Evolutionary conservation across 73 alveolate genomes (phyloP), one percentile per base, ranked within the genome.

Genomic region (Halteria grandinella): DNA sequence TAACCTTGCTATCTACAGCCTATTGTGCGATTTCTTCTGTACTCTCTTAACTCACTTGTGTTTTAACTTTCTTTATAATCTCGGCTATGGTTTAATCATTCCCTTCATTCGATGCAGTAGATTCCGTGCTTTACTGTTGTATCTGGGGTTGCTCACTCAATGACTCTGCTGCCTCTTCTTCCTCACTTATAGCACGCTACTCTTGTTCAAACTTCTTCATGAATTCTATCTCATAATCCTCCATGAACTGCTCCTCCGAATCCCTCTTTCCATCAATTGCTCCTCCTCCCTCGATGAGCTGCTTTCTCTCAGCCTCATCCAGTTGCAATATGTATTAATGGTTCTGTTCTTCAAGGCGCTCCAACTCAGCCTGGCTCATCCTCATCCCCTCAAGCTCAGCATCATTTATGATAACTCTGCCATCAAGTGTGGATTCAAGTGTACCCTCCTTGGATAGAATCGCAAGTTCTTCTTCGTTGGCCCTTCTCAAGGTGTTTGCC

Each of bases 311-410:
- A 47, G 11, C 31, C 12, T 7, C 27, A 7, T 20, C 24, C 6
- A 47, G 7, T 6, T 53, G n/a, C 18, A 6, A 21, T 21, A 10
- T 8, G 18, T 8, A 6, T 7, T 5, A 21, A 53, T n/a, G 18
- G 18, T 11, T 10, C 25, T 48, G 11, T 12, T 17, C 62, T n/a
- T 21, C 40, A 48, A 48, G 7, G 18, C 5, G 15, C 43, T 41
- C 60, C 11, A 27, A 21, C 3, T 62, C 57, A 20, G 54, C 18
- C 28, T 39, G 5, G 11, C 4, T 47, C 50, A 1, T 4, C 80
- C 80, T 66, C 21, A 44, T 23, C 8, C 8, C 17, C 80, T 66
- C 53, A 63, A 66, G 66, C 14, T 66, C 78, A 12, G 7, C 21
- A 14, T 23, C 54, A n/a, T 31, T 11, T 5, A 32, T 17, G 43